Percentiles rank a stretch among this genome's conserved stretches.
Conservation (phyloP, 768 basidiomycete genomes). For the Brasilioporus rufonigricans region DNA sequence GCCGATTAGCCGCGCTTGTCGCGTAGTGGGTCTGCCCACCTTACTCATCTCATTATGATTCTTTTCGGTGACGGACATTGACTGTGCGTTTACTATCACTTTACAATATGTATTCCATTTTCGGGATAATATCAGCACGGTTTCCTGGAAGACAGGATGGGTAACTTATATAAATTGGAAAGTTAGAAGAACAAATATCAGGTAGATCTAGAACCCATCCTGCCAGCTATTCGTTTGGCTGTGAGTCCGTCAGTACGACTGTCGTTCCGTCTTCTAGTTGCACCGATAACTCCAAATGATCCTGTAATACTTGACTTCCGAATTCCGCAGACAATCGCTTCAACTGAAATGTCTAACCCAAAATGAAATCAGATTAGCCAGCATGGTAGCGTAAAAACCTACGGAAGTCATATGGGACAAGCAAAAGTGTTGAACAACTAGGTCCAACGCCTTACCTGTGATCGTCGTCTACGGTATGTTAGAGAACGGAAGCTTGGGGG, state of each 20-base stretch:
- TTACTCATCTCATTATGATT: not conserved
- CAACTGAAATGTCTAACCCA: constrained; percentile 44
- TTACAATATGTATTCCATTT: constrained; percentile 21
- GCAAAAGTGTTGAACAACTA: constrained; percentile 34
- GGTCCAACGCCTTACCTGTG: constrained; percentile 63
- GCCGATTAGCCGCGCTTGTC: constrained; percentile 84
- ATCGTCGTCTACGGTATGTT: constrained; percentile 42
- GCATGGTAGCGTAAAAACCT: not conserved
- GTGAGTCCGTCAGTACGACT: constrained; percentile 15
- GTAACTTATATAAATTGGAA: not conserved
- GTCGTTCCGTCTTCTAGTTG: constrained; percentile 55
- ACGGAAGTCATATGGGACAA: constrained; percentile 12
- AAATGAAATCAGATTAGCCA: constrained; percentile 16
- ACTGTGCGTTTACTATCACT: constrained; percentile 7
- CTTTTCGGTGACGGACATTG: constrained; percentile 1
- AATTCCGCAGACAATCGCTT: constrained; percentile 26
- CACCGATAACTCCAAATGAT: constrained; percentile 45
- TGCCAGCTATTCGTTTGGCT: not conserved
- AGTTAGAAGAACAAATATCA: not conserved
- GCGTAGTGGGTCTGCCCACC: constrained; percentile 42
- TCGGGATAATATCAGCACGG: constrained; percentile 16
- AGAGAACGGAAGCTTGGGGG: not conserved
- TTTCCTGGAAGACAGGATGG: constrained; percentile 1
- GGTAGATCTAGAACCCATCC: not conserved
- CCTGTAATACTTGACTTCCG: constrained; percentile 37